Base-by-base conservation (phyloP, 1,284 basidiomycete genomes). In the Cutaneotrichosporon sp. region DNA sequence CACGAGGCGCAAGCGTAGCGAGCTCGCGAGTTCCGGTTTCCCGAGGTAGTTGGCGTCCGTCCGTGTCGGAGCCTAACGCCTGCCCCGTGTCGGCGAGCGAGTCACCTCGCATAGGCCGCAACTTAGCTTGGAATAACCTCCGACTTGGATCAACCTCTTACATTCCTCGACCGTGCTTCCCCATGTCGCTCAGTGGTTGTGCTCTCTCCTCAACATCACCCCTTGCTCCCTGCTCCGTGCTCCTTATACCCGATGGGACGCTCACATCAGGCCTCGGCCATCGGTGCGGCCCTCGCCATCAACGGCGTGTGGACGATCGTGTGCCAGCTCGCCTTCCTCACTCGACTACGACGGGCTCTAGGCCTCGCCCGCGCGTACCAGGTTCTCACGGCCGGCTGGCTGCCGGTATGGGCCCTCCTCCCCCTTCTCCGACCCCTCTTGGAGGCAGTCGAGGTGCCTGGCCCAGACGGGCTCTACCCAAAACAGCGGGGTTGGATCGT, bases 251-350 rank as follows among this genome's bases (percentile, higher is more conserved):
- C 1, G 26, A 1, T 26, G 26, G 26, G 26, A 26, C n/a, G 53
- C 53, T 55, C 4, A 56, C 53, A 32, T 31, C 46, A 71, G 70
- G 68, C 78, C 4, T 70, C 73, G 16, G 73, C 74, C 1, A 80
- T 79, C 10, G 79, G 79, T n/a, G 69, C 69, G 6, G 73, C 77
- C 0, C 66, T 79, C 32, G 72, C 78, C 1, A 47, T 79, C 55
- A 78, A 79, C 61, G 79, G 79, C 11, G 13, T 79, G 16, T 77
- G 74, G 73, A 73, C 76, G 0, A 72, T 81, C 42, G 64, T 72
- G 1, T 73, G 73, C 49, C 79, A 81, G 61, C 60, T 81, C 16
- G 64, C 74, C 1, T 67, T 80, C 22, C 70, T 81, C 16, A 76
- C 71, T 22, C 71, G 73, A 2, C 70, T 81, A 21, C 72, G 76